Percentiles rank a stretch among this genome's conserved stretches.
These are phyloP conservation scores for Phytopythium chamaehyphon DNA, from an alignment of 352 stramenopile genomes.

Conservation along the genomic window DNA sequence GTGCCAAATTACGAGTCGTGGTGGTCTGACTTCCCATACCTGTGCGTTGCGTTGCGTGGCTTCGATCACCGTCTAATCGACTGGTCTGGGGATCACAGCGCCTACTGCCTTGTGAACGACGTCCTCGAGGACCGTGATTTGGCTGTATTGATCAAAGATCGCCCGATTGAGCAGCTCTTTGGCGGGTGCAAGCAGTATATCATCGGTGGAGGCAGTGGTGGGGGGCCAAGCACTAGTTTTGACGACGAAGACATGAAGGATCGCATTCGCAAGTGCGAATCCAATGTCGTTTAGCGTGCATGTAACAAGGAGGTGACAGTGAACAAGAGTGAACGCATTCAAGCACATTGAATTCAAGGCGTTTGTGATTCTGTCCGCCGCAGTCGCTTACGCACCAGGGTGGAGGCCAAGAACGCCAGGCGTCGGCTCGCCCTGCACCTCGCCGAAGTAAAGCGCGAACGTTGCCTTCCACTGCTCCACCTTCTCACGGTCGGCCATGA, in stretches of 20 bases:
- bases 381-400: slow-evolving; percentile 23
- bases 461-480: slow-evolving; percentile 36
- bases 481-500: slow-evolving; percentile 45
- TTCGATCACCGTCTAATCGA: slow-evolving; percentile 55
- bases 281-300: slow-evolving; percentile 1
- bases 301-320: background rate
- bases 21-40: slow-evolving; percentile 66
- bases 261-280: slow-evolving; percentile 2
- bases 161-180: slow-evolving; percentile 51
- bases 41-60: slow-evolving; percentile 45
- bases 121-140: slow-evolving; percentile 46
- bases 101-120: slow-evolving; percentile 64
- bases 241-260: background rate
- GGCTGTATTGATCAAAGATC: slow-evolving; percentile 27
- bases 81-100: slow-evolving; percentile 50
- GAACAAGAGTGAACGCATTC: background rate
- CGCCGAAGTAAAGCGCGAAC: slow-evolving; percentile 52
- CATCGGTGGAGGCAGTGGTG: background rate
- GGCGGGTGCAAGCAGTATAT: slow-evolving; percentile 57
- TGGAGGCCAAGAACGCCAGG: slow-evolving; percentile 34
- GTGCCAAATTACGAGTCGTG: slow-evolving; percentile 61
- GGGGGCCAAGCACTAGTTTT: background rate
- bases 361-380: background rate
- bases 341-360: background rate
- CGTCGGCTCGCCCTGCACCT: slow-evolving; percentile 39